Evolutionary conservation across 2,329 filamentous ascomycete species (phyloP).

Genomic region (Fusarium continuum): DNA sequence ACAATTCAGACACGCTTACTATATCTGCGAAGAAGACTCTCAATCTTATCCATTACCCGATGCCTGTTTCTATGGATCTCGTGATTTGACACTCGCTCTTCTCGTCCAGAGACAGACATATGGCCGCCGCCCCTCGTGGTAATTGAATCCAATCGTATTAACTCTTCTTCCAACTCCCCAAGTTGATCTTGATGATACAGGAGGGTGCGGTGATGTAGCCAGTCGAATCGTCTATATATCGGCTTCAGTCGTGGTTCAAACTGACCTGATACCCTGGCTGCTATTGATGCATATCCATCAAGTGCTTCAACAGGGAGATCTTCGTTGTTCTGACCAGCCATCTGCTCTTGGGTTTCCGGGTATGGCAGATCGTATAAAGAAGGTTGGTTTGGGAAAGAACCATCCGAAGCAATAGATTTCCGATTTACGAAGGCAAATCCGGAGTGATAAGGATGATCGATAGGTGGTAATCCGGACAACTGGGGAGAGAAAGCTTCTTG

Average conservation of each 20-base stretch:
- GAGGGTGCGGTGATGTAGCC: constrained; percentile 82
- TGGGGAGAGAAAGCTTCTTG: constrained; percentile 18
- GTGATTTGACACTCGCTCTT: constrained; percentile 3
- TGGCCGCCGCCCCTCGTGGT: constrained; percentile 57
- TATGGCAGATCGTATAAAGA: constrained; percentile 6
- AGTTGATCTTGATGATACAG: constrained; percentile 89
- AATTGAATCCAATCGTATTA: constrained; percentile 71
- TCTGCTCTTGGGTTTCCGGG: constrained; percentile 12
- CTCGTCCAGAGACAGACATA: constrained; percentile 22
- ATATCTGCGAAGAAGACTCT: constrained; percentile 6
- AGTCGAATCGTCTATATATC: constrained; percentile 84
- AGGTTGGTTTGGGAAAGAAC: not conserved
- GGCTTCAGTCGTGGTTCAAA: constrained; percentile 56
- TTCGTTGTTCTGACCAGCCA: constrained; percentile 27
- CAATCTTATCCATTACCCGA: constrained; percentile 8
- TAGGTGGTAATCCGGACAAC: not conserved
- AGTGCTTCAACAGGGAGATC: constrained; percentile 53
- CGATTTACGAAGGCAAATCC: constrained; percentile 10
- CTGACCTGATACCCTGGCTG: constrained; percentile 58
- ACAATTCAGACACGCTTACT: not conserved
- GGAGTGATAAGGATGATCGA: constrained; percentile 16
- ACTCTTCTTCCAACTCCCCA: constrained; percentile 79
- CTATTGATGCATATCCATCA: constrained; percentile 71
- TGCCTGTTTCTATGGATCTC: constrained; percentile 4
- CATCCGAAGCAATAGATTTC: not conserved